Evolutionary conservation across 805 yeast genomes (phyloP).

Genomic region (Myxozyma vanderwaltii): DNA sequence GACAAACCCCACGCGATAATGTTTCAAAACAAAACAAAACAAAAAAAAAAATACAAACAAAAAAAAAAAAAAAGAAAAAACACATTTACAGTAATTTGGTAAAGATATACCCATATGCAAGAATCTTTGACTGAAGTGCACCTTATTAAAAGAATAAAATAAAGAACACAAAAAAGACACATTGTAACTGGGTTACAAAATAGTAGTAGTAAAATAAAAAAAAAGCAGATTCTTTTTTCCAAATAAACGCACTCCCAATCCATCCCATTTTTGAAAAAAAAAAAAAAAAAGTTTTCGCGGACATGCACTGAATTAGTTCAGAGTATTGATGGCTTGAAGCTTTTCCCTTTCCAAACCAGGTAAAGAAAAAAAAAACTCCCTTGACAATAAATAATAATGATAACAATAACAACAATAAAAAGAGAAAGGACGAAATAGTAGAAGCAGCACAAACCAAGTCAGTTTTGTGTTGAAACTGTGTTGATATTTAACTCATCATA

Average conservation of each 20-base stretch:
- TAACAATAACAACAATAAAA: neutral
- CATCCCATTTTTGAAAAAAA: slow-evolving; percentile 15
- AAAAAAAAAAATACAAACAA: too few relatives aligned
- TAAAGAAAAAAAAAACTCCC: slow-evolving; percentile 2
- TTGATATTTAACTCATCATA: slow-evolving; percentile 22
- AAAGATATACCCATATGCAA: neutral
- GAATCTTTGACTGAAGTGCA: neutral
- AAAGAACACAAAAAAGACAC: too few relatives aligned
- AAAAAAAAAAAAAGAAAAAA: neutral
- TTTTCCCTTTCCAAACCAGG: slow-evolving; percentile 8
- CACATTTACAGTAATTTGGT: neutral
- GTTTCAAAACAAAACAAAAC: neutral
- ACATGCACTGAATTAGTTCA: slow-evolving; percentile 11
- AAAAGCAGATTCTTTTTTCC: slow-evolving; percentile 5
- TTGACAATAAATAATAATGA: slow-evolving; percentile 1
- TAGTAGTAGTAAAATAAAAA: neutral
- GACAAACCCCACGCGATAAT: slow-evolving; percentile 4
- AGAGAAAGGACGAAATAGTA: too few relatives aligned
- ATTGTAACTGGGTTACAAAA: too few relatives aligned
- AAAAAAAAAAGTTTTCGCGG: neutral
- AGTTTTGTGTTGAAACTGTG: too few relatives aligned
- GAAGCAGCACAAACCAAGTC: too few relatives aligned
- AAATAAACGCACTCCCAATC: slow-evolving; percentile 14
- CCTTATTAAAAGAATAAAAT: neutral
- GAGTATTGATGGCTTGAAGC: slow-evolving; percentile 12